Evolutionary conservation across 208 protist genomes (phyloP), one percentile per base, ranked within the genome.

Genomic region (Sergeia podlipaevii): DNA sequence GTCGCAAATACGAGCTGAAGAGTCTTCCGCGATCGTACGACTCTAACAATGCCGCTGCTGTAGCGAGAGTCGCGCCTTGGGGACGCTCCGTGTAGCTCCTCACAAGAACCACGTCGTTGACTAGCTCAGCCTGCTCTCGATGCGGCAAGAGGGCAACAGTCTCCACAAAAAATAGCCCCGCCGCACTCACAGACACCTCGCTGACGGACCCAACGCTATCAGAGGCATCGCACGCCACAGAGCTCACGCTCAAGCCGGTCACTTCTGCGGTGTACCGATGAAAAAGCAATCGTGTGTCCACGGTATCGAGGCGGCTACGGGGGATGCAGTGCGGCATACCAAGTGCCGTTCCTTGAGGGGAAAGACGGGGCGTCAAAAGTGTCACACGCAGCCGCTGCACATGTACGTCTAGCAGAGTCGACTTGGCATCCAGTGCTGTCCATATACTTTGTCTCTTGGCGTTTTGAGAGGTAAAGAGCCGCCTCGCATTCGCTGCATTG

Each of bases 321-420:
- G 75, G 72, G 6, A 88, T 55, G 50, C 75, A 84, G 18, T 76
- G 76, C 46, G 66, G 66, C 15, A 88, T 70, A 20, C 80, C 80
- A 18, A 88, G 54, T 13, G 51, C 62, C 17, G 62, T 29, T n/a
- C 76, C 70, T 51, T 70, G 62, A 23, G 76, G 76, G 13, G 80
- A 88, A 18, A 88, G 74, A 8, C 80, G 72, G 11, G 80, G 75
- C 26, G 80, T 68, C 44, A 74, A 74, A 34, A 83, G 42, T 15
- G 51, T 44, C 18, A 84, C 18, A 2, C 51, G 51, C 17, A 68
- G 49, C n/a, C 65, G 61, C 11, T 54, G 36, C 21, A 78, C 24
- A 13, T 34, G 65, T 26, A 78, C 20, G 10, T 68, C 38, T 11
- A 69, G 29, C 20, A 51, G 65, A 18, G 38, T 21, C 8, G 37